Conservation (phyloP, 257 asterid genomes). For the Schizonepeta tenuifolia region DNA sequence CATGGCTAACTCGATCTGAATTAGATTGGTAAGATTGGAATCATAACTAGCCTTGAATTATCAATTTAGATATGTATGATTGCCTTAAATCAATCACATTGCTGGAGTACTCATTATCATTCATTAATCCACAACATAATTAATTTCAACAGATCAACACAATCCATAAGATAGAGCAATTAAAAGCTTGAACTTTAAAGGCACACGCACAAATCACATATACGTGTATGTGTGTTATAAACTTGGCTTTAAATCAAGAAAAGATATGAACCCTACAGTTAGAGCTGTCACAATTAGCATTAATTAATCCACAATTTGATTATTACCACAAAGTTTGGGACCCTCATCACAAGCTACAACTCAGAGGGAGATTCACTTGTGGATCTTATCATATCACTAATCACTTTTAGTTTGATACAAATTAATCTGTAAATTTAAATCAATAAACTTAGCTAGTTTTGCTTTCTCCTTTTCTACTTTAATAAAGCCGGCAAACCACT, state of each 20-base stretch:
- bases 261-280: slow-evolving; percentile 29
- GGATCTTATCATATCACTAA: slow-evolving; percentile 21
- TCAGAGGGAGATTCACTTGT: slow-evolving; percentile 28
- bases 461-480: slow-evolving; percentile 33
- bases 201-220: neutral
- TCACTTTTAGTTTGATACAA: slow-evolving; percentile 14
- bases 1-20: neutral
- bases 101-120: neutral
- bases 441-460: slow-evolving; percentile 1
- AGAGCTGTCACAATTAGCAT: slow-evolving; percentile 3
- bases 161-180: neutral
- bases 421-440: slow-evolving; percentile 19
- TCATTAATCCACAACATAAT: neutral
- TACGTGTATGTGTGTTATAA: too few relatives aligned
- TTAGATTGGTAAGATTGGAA: neutral
- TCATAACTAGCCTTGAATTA: neutral
- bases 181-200: neutral
- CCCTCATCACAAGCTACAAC: slow-evolving; percentile 23
- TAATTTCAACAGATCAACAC: neutral
- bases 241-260: slow-evolving; percentile 21
- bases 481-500: slow-evolving; percentile 32
- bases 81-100: neutral
- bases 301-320: slow-evolving; percentile 10
- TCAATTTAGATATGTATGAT: neutral
- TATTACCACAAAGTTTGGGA: slow-evolving; percentile 30